Evolutionary conservation across 176 grass and related monocot genomes (phyloP).

Genomic region (Rhynchospora pubera): DNA sequence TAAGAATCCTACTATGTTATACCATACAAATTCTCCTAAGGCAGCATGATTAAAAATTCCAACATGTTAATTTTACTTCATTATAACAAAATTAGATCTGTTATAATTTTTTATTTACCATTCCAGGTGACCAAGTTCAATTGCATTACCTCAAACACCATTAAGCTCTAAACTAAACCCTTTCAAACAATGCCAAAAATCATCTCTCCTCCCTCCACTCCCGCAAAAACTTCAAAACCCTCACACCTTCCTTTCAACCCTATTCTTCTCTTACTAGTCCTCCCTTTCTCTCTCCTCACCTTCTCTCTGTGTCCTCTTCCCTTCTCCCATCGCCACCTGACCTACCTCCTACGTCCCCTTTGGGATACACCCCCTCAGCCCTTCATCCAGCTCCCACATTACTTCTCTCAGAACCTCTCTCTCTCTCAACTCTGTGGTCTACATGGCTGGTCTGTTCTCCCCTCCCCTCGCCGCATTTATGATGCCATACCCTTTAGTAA

Average conservation of each 20-base stretch:
- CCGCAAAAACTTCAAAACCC: neutral
- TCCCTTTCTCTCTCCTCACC: constrained; percentile 10
- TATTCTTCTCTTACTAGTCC: constrained; percentile 10
- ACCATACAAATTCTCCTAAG: neutral
- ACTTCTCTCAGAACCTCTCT: constrained; percentile 59
- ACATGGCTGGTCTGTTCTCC: constrained; percentile 64
- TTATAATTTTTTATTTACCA: neutral
- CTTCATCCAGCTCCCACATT: constrained; percentile 73
- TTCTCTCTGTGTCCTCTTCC: neutral
- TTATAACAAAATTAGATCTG: neutral
- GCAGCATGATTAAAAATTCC: neutral
- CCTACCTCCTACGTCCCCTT: constrained; percentile 80
- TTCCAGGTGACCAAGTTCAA: constrained; percentile 2
- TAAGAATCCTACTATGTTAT: neutral
- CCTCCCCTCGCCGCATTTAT: constrained; percentile 59
- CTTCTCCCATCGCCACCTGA: constrained; percentile 24
- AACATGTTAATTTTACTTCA: neutral
- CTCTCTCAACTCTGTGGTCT: constrained; percentile 55
- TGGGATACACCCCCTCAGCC: constrained; percentile 78
- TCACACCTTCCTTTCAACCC: neutral
- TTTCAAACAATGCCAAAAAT: neutral
- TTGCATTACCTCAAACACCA: neutral
- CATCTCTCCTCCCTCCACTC: neutral
- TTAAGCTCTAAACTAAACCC: neutral
- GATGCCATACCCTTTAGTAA: constrained; percentile 88